phyloP scores from a whole-genome alignment of 2,329 filamentous ascomycete species.

The Fusarium agapanthi region DNA sequence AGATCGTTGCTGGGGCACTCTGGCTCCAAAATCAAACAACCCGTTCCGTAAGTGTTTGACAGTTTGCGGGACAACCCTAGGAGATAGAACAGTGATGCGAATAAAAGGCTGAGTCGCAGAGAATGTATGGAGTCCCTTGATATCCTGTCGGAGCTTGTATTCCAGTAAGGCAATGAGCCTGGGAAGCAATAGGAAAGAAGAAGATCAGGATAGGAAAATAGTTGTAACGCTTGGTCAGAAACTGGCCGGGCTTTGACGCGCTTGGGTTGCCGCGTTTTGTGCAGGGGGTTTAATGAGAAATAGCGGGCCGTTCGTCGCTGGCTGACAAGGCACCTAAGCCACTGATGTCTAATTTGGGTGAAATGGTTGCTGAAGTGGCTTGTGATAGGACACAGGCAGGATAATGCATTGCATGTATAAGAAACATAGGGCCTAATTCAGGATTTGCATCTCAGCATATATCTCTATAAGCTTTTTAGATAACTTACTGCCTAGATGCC shows the following conservation, averaged over 20 bases:
- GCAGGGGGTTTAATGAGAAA: conserved; percentile 41
- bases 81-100: background rate
- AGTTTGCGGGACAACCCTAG: background rate
- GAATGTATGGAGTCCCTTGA: background rate
- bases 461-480: no score
- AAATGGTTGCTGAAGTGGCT: background rate
- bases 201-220: conserved; percentile 28
- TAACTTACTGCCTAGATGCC: no score
- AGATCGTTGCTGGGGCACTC: conserved; percentile 29
- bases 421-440: no score
- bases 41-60: conserved; percentile 6
- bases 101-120: background rate
- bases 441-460: no score
- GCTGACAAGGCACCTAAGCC: conserved; percentile 1
- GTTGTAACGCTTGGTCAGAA: conserved; percentile 13
- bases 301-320: conserved; percentile 21
- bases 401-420: background rate
- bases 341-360: background rate
- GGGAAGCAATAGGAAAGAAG: conserved; percentile 12
- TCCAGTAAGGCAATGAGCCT: conserved; percentile 22
- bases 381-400: background rate
- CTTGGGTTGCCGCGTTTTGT: conserved; percentile 34
- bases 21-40: conserved; percentile 12
- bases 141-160: conserved; percentile 1
- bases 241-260: conserved; percentile 24